These are phyloP conservation scores for Fusarium hainanense DNA, from an alignment of 2,329 filamentous ascomycete genomes.

Conservation along the genomic window DNA sequence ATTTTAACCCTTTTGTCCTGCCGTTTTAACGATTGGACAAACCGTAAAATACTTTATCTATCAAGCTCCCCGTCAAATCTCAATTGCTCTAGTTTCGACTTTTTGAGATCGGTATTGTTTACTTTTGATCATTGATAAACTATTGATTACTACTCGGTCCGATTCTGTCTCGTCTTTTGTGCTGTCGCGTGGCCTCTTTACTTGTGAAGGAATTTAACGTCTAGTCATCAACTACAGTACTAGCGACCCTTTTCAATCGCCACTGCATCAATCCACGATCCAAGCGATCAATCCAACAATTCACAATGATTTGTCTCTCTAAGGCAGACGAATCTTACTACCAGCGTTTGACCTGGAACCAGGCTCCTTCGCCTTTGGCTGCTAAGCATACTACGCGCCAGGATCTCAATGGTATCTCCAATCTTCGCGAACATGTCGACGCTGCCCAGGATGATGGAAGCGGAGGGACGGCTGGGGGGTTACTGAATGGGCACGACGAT, in stretches of 20 bases:
- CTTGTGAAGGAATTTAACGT: conserved; percentile 17
- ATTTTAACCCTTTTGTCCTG: conserved; percentile 37
- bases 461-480: conserved; percentile 40
- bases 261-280: neutral
- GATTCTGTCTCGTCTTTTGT: neutral
- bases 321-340: conserved; percentile 63
- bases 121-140: neutral
- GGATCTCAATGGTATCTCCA: conserved; percentile 66
- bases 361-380: conserved; percentile 62
- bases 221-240: neutral
- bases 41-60: conserved; percentile 13
- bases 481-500: conserved; percentile 42
- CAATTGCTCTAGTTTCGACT: neutral
- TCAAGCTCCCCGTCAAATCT: conserved; percentile 5
- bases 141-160: conserved; percentile 9
- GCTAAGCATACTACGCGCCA: conserved; percentile 63
- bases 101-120: neutral
- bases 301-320: conserved; percentile 63
- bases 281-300: neutral
- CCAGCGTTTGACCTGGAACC: conserved; percentile 63
- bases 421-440: conserved; percentile 58
- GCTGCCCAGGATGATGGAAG: conserved; percentile 50
- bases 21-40: conserved; percentile 14
- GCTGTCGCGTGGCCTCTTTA: conserved; percentile 22
- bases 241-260: neutral